Percentiles rank a stretch among this genome's conserved stretches.
Conservation (phyloP, 768 basidiomycete genomes). For the Kwoniella mangroviensis region DNA sequence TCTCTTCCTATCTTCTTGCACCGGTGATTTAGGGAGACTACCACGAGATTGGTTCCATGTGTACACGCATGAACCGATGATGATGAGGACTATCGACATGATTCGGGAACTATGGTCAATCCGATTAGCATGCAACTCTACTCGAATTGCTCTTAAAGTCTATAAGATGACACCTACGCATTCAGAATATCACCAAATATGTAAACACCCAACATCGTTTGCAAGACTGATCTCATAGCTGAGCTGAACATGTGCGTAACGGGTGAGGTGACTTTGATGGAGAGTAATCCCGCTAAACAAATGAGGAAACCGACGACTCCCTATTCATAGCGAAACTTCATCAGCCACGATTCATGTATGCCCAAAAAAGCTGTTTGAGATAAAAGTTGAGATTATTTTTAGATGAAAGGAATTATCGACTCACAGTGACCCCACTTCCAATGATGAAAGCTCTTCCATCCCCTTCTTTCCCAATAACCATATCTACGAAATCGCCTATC, state of each 20-base stretch:
- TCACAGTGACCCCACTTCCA: conserved; percentile 35
- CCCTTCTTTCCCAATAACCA: conserved; percentile 21
- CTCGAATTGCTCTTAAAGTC: no score
- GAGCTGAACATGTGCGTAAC: conserved; percentile 77
- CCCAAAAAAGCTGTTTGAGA: no score
- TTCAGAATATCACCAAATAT: conserved; percentile 38
- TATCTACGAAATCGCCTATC: conserved; percentile 14
- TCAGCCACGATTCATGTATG: no score
- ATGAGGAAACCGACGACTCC: conserved; percentile 70
- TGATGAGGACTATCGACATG: conserved; percentile 37
- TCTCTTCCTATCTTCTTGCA: conserved; percentile 15
- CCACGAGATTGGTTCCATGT: conserved; percentile 30
- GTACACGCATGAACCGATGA: conserved; percentile 31
- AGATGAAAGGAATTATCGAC: conserved; percentile 5
- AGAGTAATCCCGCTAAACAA: conserved; percentile 86
- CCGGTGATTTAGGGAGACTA: conserved; percentile 2
- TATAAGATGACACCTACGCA: no score
- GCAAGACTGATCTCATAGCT: conserved; percentile 37
- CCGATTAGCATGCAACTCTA: background rate
- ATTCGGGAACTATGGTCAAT: conserved; percentile 25
- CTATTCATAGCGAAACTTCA: background rate
- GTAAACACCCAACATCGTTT: conserved; percentile 37
- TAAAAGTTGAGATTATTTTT: no score
- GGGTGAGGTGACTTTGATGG: conserved; percentile 94
- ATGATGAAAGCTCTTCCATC: conserved; percentile 29